Base-by-base conservation (phyloP, 306 rosid genomes). In the Heteromeles arbutifolia region DNA sequence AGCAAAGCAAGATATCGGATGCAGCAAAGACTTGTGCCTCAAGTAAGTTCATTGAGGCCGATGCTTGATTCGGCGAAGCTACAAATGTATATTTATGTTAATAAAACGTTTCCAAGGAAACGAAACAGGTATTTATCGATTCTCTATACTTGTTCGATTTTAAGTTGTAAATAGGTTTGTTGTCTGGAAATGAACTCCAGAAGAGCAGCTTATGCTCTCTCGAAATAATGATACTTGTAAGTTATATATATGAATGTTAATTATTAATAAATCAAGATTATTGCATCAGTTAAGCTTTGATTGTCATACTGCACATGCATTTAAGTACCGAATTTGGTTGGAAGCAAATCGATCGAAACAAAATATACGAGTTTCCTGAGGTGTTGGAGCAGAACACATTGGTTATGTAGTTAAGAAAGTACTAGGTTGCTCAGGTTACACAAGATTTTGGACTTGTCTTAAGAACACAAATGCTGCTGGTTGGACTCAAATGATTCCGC, bases 1-100 rank as follows among this genome's bases (percentile, higher is more conserved):
- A 95, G 58, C 87, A 79, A 62, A 69, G 54, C 74, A 95, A 89
- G 88, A 75, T 95, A 63, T 89, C 97, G 4, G 91, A 80, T 63
- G 83, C 81, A 11, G 87, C 88, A 1, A 89, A 75, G 83, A 75
- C 56, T 13, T 85, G 81, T 82, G 91, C 93, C 5, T 86, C 89
- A 0, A 71, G 53, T 31, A 89, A 84, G 75, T 89, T 90, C 37
- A 75, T 92, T 63, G 84, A 90, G 67, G 72, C 89, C 79, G 76
- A 79, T 61, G 80, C 18, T 65, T 93, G 69, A 76, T 73, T 73
- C 31, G 45, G 73, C n/a, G n/a, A 57, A 29, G 50, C 4, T 11
- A 18, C 41, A 4, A 45, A 22, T 67, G n/a, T 34, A 26, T 54
- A 25, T n/a, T 34, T 69, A 53, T 72, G 79, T 74, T 2, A 65